A percentile compares a stretch with the other conserved stretches of the same genome.
These are phyloP conservation scores for Acidomyces sp. DNA, from an alignment of 495 filamentous ascomycete genomes.

Conservation along the genomic window DNA sequence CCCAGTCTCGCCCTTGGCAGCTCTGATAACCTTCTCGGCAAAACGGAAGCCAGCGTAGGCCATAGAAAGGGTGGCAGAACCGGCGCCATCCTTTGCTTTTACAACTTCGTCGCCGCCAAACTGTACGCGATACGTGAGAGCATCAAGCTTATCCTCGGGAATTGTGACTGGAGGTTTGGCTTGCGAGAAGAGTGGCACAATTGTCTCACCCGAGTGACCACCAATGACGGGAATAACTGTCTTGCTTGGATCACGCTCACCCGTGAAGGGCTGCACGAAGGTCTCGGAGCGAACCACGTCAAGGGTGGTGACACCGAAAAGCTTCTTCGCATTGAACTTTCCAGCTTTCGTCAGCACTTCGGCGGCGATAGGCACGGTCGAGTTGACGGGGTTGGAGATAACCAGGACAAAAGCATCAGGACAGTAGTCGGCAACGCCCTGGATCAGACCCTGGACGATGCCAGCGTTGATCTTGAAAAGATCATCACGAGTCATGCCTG, in stretches of 20 bases:
- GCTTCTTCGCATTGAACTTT: constrained; percentile 82
- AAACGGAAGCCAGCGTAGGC: constrained; percentile 93
- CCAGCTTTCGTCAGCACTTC: constrained; percentile 86
- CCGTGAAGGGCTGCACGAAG: constrained; percentile 76
- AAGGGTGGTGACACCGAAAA: constrained; percentile 96
- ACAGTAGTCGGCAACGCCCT: constrained; percentile 69
- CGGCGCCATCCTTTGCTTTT: constrained; percentile 89
- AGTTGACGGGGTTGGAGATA: constrained; percentile 99
- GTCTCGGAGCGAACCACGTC: constrained; percentile 97
- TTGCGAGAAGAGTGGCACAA: constrained; percentile 93
- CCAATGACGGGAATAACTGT: constrained; percentile 83
- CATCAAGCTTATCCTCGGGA: constrained; percentile 73
- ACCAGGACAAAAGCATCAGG: constrained; percentile 88
- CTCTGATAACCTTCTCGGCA: constrained; percentile 84
- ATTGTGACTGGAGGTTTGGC: constrained; percentile 66
- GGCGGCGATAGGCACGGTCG: constrained; percentile 92
- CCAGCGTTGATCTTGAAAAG: constrained; percentile 56
- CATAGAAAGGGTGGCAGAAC: constrained; percentile 95
- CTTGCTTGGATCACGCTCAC: constrained; percentile 67
- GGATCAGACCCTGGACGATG: constrained; percentile 42
- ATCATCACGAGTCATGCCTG: constrained; percentile 97
- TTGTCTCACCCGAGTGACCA: constrained; percentile 94
- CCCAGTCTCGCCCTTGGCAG: constrained; percentile 71
- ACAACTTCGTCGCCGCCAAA: constrained; percentile 99
- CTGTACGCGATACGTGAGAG: constrained; percentile 83